phyloP scores from a whole-genome alignment of 768 basidiomycete species.

The Calocybe gangraenosa region DNA sequence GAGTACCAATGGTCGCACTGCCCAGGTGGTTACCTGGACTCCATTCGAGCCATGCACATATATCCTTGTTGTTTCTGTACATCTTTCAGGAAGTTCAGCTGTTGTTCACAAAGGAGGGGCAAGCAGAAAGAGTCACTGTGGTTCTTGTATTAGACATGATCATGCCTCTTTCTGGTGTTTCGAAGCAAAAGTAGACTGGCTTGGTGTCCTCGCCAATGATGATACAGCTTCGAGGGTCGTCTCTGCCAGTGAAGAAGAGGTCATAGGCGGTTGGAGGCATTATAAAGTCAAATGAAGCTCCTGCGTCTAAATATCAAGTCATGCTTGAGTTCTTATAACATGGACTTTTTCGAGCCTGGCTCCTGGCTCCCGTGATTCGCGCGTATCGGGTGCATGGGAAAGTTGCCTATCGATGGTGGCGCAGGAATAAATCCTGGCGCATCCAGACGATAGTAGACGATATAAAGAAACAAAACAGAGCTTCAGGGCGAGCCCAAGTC shows the following conservation, averaged over 20 bases:
- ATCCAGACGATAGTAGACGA: not conserved
- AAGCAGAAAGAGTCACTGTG: slow-evolving; percentile 30
- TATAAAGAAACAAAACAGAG: slow-evolving; percentile 3
- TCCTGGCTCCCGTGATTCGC: slow-evolving; percentile 50
- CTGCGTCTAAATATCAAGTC: slow-evolving; percentile 27
- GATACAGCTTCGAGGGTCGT: slow-evolving; percentile 64
- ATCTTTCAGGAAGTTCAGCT: slow-evolving; percentile 24
- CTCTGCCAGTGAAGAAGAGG: slow-evolving; percentile 66
- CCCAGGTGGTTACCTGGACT: slow-evolving; percentile 51
- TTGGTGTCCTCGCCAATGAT: slow-evolving; percentile 62
- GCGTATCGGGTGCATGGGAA: slow-evolving; percentile 48
- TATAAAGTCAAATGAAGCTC: slow-evolving; percentile 29
- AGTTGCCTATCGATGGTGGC: slow-evolving; percentile 46
- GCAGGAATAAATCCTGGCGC: slow-evolving; percentile 35
- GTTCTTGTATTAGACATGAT: slow-evolving; percentile 41
- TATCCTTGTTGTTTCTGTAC: slow-evolving; percentile 43
- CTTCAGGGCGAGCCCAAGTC: slow-evolving; percentile 8
- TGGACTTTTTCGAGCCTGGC: slow-evolving; percentile 37
- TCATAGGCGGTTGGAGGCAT: slow-evolving; percentile 44
- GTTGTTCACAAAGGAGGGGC: not conserved
- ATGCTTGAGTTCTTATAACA: slow-evolving; percentile 39
- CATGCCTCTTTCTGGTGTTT: slow-evolving; percentile 47
- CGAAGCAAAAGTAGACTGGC: slow-evolving; percentile 62
- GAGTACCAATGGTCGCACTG: slow-evolving; percentile 50
- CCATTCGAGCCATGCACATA: slow-evolving; percentile 48